Conservation (phyloP, 1,139 yeast genomes). For the Taphrina communis region DNA sequence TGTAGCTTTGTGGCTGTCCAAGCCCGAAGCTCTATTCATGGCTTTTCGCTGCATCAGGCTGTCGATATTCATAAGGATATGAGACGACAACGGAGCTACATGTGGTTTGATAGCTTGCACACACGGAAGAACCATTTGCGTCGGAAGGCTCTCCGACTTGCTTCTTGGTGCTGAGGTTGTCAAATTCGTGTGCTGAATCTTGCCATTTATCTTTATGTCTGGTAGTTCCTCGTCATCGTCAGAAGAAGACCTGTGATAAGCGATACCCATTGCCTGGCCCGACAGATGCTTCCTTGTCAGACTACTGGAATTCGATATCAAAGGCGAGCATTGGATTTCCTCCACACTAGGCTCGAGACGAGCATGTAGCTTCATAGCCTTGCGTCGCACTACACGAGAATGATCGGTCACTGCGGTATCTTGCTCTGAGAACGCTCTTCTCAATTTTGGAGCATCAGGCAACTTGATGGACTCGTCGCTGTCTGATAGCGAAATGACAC, state of each 20-base stretch:
- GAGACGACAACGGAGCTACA: slow-evolving; percentile 10
- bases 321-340: neutral
- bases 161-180: neutral
- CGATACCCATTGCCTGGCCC: neutral
- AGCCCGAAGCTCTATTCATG: neutral
- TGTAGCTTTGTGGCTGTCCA: neutral
- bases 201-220: neutral
- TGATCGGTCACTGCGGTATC: neutral
- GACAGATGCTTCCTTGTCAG: too few relatives aligned
- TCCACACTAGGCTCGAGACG: neutral
- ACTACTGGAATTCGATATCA: neutral
- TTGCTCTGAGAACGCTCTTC: neutral
- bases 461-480: slow-evolving; percentile 2
- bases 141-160: neutral
- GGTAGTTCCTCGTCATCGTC: slow-evolving; percentile 11
- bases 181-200: neutral
- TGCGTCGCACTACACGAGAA: neutral
- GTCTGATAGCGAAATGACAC: slow-evolving; percentile 4
- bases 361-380: neutral
- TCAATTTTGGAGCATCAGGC: neutral
- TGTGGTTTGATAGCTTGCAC: neutral
- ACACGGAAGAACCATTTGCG: neutral
- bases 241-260: slow-evolving; percentile 2
- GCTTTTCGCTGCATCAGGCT: neutral
- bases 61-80: slow-evolving; percentile 5